Percentiles rank a stretch among this genome's conserved stretches.
Evolutionary conservation across 352 stramenopile species (phyloP).

Genomic region (Pythium angustatum): DNA sequence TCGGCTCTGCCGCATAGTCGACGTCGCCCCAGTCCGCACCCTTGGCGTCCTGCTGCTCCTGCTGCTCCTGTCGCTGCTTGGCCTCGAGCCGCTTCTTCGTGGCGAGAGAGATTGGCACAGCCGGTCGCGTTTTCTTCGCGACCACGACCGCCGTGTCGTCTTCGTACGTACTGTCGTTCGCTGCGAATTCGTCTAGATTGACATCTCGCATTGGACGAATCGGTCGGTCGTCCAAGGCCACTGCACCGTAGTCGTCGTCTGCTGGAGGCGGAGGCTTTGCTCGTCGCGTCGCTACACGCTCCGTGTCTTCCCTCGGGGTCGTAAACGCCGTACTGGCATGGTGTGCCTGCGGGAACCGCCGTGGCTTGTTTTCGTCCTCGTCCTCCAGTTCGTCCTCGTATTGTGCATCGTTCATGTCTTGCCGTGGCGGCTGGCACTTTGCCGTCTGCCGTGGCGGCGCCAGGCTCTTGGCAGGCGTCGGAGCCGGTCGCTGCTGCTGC

Average conservation of each 20-base stretch:
- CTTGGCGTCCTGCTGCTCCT: not conserved
- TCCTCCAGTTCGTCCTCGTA: no score
- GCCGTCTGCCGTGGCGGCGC: not conserved
- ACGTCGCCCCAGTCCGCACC: not conserved
- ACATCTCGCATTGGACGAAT: constrained; percentile 34
- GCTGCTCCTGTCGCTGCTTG: constrained; percentile 48
- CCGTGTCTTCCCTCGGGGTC: not conserved
- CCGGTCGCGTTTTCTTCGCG: not conserved
- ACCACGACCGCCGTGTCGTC: not conserved
- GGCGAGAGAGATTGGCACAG: constrained; percentile 36
- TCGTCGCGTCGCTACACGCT: no score
- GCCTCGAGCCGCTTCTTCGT: constrained; percentile 68
- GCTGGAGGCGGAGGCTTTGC: no score
- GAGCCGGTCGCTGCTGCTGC: constrained; percentile 18
- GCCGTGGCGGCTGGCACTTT: not conserved
- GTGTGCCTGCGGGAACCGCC: no score
- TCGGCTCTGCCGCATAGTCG: not conserved
- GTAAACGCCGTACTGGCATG: not conserved
- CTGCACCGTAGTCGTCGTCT: not conserved
- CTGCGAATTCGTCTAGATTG: constrained; percentile 6
- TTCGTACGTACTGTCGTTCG: not conserved
- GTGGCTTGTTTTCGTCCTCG: constrained; percentile 1
- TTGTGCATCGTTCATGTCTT: no score
- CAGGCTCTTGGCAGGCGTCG: no score
- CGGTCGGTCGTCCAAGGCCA: constrained; percentile 37